Evolutionary conservation across 148 eudicot genomes (phyloP).

Genomic region (Silene uniflora): DNA sequence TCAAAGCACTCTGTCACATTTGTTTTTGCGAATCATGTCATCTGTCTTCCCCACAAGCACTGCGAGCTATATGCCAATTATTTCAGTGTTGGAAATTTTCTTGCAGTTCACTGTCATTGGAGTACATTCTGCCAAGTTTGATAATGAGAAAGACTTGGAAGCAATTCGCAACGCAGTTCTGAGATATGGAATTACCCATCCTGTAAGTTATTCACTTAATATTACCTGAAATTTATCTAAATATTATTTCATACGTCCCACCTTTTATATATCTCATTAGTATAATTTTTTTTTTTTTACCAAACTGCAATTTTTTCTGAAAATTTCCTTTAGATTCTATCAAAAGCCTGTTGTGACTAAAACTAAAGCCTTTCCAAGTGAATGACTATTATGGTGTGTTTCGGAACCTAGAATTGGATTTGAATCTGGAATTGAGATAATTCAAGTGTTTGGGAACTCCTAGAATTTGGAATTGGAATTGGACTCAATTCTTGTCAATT

Average conservation of each 20-base stretch:
- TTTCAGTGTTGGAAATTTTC: neutral
- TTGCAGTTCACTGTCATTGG: constrained; percentile 86
- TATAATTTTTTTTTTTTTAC: neutral
- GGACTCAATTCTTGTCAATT: too few relatives aligned
- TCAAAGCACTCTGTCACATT: neutral
- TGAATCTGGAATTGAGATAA: too few relatives aligned
- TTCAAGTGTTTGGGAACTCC: too few relatives aligned
- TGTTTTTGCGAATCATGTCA: neutral
- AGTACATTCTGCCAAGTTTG: constrained; percentile 98
- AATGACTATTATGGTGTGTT: too few relatives aligned
- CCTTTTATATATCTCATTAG: neutral
- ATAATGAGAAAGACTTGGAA: constrained; percentile 91
- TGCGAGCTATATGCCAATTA: constrained; percentile 4
- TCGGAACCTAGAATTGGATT: too few relatives aligned
- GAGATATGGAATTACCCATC: constrained; percentile 79
- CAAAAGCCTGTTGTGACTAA: neutral
- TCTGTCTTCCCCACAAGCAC: neutral
- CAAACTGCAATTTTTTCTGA: neutral
- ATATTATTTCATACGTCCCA: neutral
- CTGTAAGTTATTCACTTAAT: constrained; percentile 47
- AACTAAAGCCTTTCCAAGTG: neutral
- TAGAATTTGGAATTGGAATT: too few relatives aligned
- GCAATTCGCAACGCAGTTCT: constrained; percentile 88
- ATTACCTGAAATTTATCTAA: neutral
- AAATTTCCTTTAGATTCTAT: neutral